phyloP scores from a whole-genome alignment of 2,329 filamentous ascomycete species.

The Phialophora macrospora region DNA sequence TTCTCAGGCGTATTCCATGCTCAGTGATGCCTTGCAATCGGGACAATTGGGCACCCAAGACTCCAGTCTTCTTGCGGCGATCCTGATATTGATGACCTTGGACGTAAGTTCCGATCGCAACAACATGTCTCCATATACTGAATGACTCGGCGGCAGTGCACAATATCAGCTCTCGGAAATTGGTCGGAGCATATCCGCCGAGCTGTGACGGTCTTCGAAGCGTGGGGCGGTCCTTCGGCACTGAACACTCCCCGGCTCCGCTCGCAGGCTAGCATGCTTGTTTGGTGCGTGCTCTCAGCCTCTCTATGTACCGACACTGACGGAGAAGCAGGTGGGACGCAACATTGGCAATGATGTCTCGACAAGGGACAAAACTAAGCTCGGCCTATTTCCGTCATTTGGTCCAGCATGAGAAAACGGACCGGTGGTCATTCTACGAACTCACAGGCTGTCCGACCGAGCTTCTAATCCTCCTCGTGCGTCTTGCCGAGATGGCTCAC shows the following conservation, averaged over 20 bases:
- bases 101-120: constrained; percentile 6
- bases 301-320: too few relatives aligned
- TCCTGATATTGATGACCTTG: constrained; percentile 7
- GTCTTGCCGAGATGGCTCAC: constrained; percentile 1
- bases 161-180: too few relatives aligned
- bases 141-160: too few relatives aligned
- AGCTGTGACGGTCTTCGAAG: constrained; percentile 8
- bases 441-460: constrained; percentile 16
- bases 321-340: too few relatives aligned
- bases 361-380: too few relatives aligned
- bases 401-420: too few relatives aligned
- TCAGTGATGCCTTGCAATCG: constrained; percentile 1
- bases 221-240: constrained; percentile 2
- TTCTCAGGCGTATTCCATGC: background rate
- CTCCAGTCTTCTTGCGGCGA: background rate
- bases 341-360: too few relatives aligned
- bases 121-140: too few relatives aligned
- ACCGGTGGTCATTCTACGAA: constrained; percentile 11
- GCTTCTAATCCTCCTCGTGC: constrained; percentile 10
- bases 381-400: too few relatives aligned
- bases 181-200: background rate
- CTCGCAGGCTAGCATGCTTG: too few relatives aligned
- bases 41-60: background rate
- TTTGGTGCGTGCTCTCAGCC: too few relatives aligned
- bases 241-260: constrained; percentile 4